Evolutionary conservation across 768 basidiomycete genomes (phyloP).

Genomic region (Russula dissimulans): DNA sequence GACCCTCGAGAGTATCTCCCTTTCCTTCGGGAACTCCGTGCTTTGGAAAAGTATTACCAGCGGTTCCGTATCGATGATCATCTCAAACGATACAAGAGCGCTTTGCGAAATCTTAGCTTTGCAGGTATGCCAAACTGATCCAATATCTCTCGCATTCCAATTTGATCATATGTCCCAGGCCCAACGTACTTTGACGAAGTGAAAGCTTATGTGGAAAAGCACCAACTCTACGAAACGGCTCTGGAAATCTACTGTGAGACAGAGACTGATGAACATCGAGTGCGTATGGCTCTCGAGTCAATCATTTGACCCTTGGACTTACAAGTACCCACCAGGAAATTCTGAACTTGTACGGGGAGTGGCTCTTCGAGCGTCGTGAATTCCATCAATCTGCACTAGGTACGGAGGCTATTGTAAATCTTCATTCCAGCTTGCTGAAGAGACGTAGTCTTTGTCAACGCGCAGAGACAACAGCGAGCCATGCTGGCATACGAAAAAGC

Average conservation of each 20-base stretch:
- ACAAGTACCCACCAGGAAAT: constrained; percentile 37
- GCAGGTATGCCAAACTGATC: constrained; percentile 40
- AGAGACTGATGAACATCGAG: constrained; percentile 55
- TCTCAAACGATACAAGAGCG: constrained; percentile 64
- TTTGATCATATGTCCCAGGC: constrained; percentile 33
- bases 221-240: constrained; percentile 68
- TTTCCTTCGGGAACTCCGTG: constrained; percentile 83
- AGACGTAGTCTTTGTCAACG: constrained; percentile 62
- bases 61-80: constrained; percentile 90
- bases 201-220: constrained; percentile 63
- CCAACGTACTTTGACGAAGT: constrained; percentile 69
- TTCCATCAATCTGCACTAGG: constrained; percentile 79
- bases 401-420: constrained; percentile 25
- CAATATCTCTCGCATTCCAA: not conserved
- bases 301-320: not conserved
- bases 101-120: constrained; percentile 60
- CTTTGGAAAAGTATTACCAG: constrained; percentile 74
- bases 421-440: not conserved
- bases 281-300: constrained; percentile 25
- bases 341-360: constrained; percentile 71
- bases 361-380: constrained; percentile 78
- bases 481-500: constrained; percentile 85
- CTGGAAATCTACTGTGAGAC: constrained; percentile 65
- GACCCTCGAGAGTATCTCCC: constrained; percentile 97
- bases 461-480: constrained; percentile 54